Evolutionary conservation across 225 moss, liverwort and hornwort genomes (phyloP).

Genomic region (Asterella californica): DNA sequence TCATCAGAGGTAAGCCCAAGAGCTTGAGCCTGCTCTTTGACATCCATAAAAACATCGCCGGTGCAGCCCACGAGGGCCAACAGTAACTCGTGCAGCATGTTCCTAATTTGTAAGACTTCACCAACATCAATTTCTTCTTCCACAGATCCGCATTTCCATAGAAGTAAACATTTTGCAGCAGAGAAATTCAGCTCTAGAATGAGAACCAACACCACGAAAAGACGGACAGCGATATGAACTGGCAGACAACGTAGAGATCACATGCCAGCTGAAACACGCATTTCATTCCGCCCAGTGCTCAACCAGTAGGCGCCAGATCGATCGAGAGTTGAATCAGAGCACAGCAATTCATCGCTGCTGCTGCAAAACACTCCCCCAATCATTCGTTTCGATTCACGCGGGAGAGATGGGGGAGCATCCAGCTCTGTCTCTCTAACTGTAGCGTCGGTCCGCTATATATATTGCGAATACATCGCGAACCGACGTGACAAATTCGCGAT

Average conservation of each 20-base stretch:
- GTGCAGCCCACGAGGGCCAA: constrained; percentile 97
- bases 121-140: background rate
- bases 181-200: background rate
- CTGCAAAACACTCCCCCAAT: too few species aligned
- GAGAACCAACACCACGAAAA: background rate
- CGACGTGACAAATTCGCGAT: background rate
- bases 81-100: constrained; percentile 96
- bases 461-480: background rate
- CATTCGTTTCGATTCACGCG: background rate
- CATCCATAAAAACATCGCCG: constrained; percentile 96
- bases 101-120: background rate
- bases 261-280: background rate
- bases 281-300: background rate
- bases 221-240: background rate
- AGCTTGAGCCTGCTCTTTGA: constrained; percentile 75
- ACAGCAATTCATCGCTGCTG: background rate
- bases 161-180: background rate
- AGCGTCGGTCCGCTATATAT: background rate
- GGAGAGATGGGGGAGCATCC: background rate
- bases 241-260: background rate
- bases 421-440: background rate
- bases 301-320: background rate
- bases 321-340: background rate
- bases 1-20: constrained; percentile 58
- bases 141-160: background rate